Base-by-base conservation (phyloP, 2,329 filamentous ascomycete species). In the Simplicillium sp. region DNA sequence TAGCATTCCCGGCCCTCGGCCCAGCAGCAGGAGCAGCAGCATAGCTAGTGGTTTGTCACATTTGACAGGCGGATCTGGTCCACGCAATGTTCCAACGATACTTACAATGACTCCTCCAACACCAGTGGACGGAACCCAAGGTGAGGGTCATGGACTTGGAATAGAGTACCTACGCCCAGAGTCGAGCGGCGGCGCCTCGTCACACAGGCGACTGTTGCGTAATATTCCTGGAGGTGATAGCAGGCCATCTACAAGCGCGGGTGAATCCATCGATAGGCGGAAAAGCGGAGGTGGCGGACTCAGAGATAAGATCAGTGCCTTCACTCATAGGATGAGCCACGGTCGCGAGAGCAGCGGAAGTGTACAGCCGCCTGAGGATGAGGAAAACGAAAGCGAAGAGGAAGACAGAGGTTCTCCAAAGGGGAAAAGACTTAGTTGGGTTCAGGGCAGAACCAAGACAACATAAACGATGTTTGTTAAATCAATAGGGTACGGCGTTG, bases 1-100 rank as follows among this genome's bases (percentile, higher is more conserved):
- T 29, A 71, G 66, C 39, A 67, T 70, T 38, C 65, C 65, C 1
- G 57, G 56, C 1, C 64, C 64, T 14, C 62, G 65, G 11, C 65
- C 68, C 6, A 55, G 59, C 15, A 77, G 73, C 49, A 64, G 72
- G 38, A 71, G 71, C 53, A 75, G 73, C 40, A 77, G 73, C 50
- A 55, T 71, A 13, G 66, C 70, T 9, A 71, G 66, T 45, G 57
- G 60, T 20, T 62, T 59, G 16, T 75, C 71, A 0, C 60, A 65
- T 44, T 54, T 53, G 34, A 61, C 58, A 5, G 55, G 59, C 17
- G 55, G 52, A 8, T 53, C 57, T 11, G 53, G 46, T 11, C 51
- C 48, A 3, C 51, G 54, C 11, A 49, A 52, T 18, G 50, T 66
- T 3, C 66, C 67, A 4, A 52, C 59, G n/a, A 67, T 62, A 36